These are phyloP conservation scores for Lactifluus echinatus DNA, from an alignment of 768 basidiomycete genomes.

Conservation along the genomic window DNA sequence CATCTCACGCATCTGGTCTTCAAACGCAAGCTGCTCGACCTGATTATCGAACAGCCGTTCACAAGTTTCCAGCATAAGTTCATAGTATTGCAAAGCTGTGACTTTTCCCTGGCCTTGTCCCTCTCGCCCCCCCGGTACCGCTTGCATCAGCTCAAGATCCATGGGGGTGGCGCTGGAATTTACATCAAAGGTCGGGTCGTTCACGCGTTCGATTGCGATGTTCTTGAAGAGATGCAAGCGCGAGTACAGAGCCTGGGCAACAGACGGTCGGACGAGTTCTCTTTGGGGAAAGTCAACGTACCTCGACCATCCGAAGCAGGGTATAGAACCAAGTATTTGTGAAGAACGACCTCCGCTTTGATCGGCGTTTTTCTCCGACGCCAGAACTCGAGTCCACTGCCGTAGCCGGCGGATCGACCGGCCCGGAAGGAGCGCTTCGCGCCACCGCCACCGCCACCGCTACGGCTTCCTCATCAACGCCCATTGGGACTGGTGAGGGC, in stretches of 20 bases:
- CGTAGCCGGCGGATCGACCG: neutral
- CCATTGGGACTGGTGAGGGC: conserved; percentile 37
- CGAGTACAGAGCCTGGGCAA: conserved; percentile 66
- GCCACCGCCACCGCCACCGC: conserved; percentile 1
- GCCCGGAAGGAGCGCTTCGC: neutral
- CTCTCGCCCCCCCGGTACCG: conserved; percentile 21
- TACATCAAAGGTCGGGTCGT: conserved; percentile 21
- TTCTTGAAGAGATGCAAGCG: conserved; percentile 74
- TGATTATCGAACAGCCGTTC: conserved; percentile 91
- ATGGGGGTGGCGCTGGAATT: conserved; percentile 31
- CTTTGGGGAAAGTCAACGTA: conserved; percentile 29
- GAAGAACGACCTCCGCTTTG: conserved; percentile 62
- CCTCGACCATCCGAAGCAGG: conserved; percentile 79
- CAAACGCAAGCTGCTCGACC: conserved; percentile 77
- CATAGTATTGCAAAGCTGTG: conserved; percentile 65
- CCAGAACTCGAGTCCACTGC: neutral
- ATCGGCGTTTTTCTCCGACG: conserved; percentile 23
- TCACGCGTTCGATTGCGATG: conserved; percentile 44
- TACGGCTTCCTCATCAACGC: conserved; percentile 27
- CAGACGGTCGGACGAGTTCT: neutral
- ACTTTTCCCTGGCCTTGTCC: conserved; percentile 23
- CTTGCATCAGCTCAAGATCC: conserved; percentile 30
- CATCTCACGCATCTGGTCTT: conserved; percentile 83
- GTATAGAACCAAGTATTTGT: conserved; percentile 86
- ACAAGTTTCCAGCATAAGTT: conserved; percentile 74